Evolutionary conservation across 2,329 filamentous ascomycete species (phyloP), one percentile per base, ranked within the genome.

Genomic region (Fusarium duplospermum): DNA sequence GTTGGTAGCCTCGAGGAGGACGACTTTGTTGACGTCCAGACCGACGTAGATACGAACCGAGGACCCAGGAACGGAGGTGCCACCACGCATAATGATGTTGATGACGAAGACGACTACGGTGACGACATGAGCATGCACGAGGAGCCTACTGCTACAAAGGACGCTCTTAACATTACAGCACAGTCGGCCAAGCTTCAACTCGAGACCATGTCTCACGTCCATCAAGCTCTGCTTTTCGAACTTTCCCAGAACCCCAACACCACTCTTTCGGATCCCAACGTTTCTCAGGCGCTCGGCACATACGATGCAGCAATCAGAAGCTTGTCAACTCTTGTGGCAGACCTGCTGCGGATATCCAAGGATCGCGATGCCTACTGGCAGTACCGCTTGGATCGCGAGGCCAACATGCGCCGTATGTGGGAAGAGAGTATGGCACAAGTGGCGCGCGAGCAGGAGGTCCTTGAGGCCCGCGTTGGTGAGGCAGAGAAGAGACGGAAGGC

Each of bases 371-470:
- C 94, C 1, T 98, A 97, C 81, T 99, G 96, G 96, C 96, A 98
- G 82, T 97, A 97, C 81, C 92, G 95, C 16, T 87, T 99, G 45
- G 95, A 98, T 76, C 92, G 95, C 63, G 96, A 99, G 84, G 92
- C 92, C 50, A 94, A 98, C 80, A 93, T 98, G 84, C 91, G 96
- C 40, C 92, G 94, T 69, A 94, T 99, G 91, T 99, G 96, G 96
- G 96, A 99, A 83, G 96, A 99, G 79, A 98, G 95, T 83, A 98
- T 99, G 96, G 95, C 96, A 11, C 92, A 95, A 78, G 93, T 99
- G n/a, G 96, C 95, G 20, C 92, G 91, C 65, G 96, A 99, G 81
- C 96, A 99, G 78, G 96, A 98, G 83, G 90, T 95, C 61, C 88
- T 99, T 2, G 94, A 98, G 81, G 94, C 91, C 38, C 93, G 92